These are phyloP conservation scores for Plasmodium berghei DNA, from an alignment of 169 alveolate genomes.

Conservation along the genomic window DNA sequence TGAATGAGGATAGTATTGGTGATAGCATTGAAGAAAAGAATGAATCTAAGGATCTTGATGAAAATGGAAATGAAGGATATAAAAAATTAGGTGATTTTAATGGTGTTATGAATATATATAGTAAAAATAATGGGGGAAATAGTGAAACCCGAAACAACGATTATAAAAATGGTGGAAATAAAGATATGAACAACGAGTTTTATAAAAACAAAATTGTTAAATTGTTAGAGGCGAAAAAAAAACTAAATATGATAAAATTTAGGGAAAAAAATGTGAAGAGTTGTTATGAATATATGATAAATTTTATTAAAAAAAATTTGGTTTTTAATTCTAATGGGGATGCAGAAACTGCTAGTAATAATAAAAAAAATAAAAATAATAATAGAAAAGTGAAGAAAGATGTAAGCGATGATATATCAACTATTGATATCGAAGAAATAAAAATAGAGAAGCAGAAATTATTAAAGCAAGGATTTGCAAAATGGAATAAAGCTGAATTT, in stretches of 20 bases:
- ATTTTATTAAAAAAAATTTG: conserved; percentile 30
- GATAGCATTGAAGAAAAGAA: not conserved
- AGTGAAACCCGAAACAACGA: not conserved
- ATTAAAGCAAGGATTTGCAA: conserved; percentile 42
- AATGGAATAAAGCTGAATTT: conserved; percentile 67
- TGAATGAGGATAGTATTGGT: conserved; percentile 9
- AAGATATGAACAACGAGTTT: not conserved
- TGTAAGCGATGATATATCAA: conserved; percentile 18
- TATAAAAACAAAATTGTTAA: conserved; percentile 22
- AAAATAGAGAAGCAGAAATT: conserved; percentile 40
- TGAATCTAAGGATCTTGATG: not conserved
- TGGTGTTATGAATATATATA: not conserved
- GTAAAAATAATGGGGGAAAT: not conserved
- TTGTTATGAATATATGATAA: conserved; percentile 20
- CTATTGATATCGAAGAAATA: conserved; percentile 40
- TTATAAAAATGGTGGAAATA: not conserved
- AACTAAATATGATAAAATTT: conserved; percentile 28
- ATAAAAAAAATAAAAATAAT: not conserved
- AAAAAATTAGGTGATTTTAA: no score
- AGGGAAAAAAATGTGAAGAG: conserved; percentile 43
- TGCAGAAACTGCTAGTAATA: conserved; percentile 2
- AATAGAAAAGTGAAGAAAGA: conserved; percentile 3
- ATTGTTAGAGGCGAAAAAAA: conserved; percentile 28
- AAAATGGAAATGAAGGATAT: not conserved
- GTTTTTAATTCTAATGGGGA: not conserved